Percentiles rank a stretch among this genome's conserved stretches.
These are phyloP conservation scores for Epichloe typhina DNA, from an alignment of 2,329 filamentous ascomycete genomes.

Conservation along the genomic window DNA sequence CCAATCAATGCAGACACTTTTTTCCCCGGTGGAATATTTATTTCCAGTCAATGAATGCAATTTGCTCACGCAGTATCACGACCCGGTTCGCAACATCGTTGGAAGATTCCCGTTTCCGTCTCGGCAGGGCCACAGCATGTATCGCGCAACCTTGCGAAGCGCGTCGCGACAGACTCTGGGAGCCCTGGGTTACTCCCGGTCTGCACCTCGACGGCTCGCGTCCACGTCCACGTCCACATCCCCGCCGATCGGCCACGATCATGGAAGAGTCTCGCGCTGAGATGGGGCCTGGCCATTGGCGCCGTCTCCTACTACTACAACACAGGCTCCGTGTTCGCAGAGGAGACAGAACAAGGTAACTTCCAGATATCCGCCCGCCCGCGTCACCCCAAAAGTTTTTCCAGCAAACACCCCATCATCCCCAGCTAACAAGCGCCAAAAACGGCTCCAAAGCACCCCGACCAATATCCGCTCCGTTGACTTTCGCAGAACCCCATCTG, in stretches of 20 bases:
- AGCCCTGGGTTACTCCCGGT: slow-evolving; percentile 24
- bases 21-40: not conserved
- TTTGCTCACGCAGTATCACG: not conserved
- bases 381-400: too few relatives aligned
- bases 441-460: not conserved
- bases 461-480: slow-evolving; percentile 28
- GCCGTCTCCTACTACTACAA: slow-evolving; percentile 81
- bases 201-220: slow-evolving; percentile 35
- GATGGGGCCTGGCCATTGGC: slow-evolving; percentile 64
- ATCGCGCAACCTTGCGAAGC: slow-evolving; percentile 36
- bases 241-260: slow-evolving; percentile 55
- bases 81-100: not conserved
- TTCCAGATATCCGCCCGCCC: too few relatives aligned
- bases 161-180: slow-evolving; percentile 31
- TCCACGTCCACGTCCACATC: slow-evolving; percentile 31
- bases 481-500: slow-evolving; percentile 43
- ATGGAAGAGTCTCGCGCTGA: slow-evolving; percentile 64
- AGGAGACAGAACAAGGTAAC: slow-evolving; percentile 46
- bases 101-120: not conserved
- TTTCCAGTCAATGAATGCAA: not conserved
- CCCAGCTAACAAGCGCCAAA: not conserved
- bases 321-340: slow-evolving; percentile 75
- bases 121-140: slow-evolving; percentile 26
- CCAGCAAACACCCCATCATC: not conserved
- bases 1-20: slow-evolving; percentile 2